Percentiles rank a stretch among this genome's conserved stretches.
Conservation (phyloP, 2,329 filamentous ascomycete genomes). For the Leptosphaerulina australis region DNA sequence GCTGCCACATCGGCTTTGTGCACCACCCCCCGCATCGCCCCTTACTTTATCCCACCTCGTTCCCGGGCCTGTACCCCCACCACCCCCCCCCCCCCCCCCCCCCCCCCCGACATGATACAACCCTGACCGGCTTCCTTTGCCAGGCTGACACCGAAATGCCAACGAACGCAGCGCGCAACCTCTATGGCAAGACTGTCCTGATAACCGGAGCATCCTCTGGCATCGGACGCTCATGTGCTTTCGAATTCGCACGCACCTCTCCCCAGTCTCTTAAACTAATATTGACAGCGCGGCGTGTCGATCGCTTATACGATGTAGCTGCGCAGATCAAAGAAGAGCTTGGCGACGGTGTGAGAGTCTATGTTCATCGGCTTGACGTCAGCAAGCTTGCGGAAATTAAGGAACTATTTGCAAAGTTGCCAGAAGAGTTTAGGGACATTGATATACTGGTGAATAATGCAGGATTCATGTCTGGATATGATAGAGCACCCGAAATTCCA, state of each 20-base stretch:
- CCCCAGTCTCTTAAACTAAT: constrained; percentile 79
- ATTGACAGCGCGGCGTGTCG: constrained; percentile 80
- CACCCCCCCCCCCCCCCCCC: too few relatives aligned
- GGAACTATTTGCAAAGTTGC: constrained; percentile 71
- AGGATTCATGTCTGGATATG: constrained; percentile 87
- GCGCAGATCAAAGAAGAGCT: constrained; percentile 75
- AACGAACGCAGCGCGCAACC: constrained; percentile 67
- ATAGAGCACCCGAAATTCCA: constrained; percentile 78
- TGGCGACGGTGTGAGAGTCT: constrained; percentile 65
- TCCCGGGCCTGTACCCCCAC: too few relatives aligned
- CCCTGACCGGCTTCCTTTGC: too few relatives aligned
- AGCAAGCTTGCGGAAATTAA: constrained; percentile 75
- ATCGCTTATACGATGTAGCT: constrained; percentile 74
- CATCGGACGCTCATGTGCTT: constrained; percentile 79
- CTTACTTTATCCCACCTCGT: too few relatives aligned
- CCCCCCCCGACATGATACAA: too few relatives aligned
- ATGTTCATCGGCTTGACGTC: constrained; percentile 83
- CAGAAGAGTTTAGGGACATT: constrained; percentile 79
- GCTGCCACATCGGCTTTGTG: too few relatives aligned
- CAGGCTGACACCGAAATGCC: constrained; percentile 12
- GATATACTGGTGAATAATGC: constrained; percentile 94
- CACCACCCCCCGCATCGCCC: too few relatives aligned
- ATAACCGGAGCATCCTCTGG: constrained; percentile 91
- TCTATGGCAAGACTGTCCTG: constrained; percentile 86
- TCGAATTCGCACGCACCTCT: constrained; percentile 86